Evolutionary conservation across 805 yeast genomes (phyloP).

Genomic region (Ogataea methanolica): DNA sequence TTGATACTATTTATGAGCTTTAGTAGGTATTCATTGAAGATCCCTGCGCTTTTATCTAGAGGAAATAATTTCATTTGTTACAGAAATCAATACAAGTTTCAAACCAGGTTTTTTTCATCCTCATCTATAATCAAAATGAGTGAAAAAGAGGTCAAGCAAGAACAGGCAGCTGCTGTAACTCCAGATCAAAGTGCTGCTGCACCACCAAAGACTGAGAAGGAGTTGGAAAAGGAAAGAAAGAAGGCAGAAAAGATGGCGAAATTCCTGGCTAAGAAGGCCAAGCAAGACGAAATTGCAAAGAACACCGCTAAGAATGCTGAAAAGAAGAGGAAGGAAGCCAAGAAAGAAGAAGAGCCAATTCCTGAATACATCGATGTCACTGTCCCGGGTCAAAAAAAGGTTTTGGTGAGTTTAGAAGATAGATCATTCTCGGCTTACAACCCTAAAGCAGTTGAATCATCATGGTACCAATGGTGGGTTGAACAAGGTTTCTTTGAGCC

Average conservation of each 20-base stretch:
- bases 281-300: constrained; percentile 57
- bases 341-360: constrained; percentile 63
- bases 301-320: constrained; percentile 38
- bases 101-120: constrained; percentile 8
- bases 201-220: constrained; percentile 52
- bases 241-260: constrained; percentile 54
- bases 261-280: constrained; percentile 76
- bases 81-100: constrained; percentile 2
- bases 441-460: constrained; percentile 89
- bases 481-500: constrained; percentile 86
- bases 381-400: constrained; percentile 85
- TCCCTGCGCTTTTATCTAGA: constrained; percentile 1
- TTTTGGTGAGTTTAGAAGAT: constrained; percentile 80
- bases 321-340: constrained; percentile 62
- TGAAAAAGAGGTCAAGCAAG: constrained; percentile 18
- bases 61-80: neutral
- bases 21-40: constrained; percentile 11
- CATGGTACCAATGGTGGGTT: constrained; percentile 99
- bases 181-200: constrained; percentile 49
- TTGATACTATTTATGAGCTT: constrained; percentile 21
- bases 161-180: constrained; percentile 13
- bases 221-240: constrained; percentile 61
- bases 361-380: constrained; percentile 89
- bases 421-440: constrained; percentile 91
- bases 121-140: constrained; percentile 18